phyloP scores from a whole-genome alignment of 2,329 filamentous ascomycete genomes.

The Penicillium decumbens region DNA sequence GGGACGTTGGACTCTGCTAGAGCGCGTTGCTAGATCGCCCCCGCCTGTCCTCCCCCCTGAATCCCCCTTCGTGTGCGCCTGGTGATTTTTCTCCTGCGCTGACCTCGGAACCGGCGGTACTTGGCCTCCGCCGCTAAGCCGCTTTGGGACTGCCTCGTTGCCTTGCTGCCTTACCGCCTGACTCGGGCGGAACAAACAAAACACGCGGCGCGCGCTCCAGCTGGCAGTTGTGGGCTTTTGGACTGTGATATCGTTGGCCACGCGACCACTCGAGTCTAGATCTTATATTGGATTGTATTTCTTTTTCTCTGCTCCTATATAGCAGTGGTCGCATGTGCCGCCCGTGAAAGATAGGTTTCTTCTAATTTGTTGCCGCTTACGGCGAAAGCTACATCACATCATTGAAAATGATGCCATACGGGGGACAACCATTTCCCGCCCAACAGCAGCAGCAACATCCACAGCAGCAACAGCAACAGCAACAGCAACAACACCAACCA shows the following conservation, averaged over 20 bases:
- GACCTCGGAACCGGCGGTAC: conserved; percentile 12
- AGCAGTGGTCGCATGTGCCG: conserved; percentile 15
- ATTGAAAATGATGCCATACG: conserved; percentile 36
- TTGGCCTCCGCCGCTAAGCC: conserved; percentile 24
- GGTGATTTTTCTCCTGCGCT: conserved; percentile 24
- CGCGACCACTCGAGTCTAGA: conserved; percentile 7
- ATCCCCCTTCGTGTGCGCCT: conserved; percentile 18
- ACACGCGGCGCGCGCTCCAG: conserved; percentile 25
- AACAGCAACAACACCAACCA: conserved; percentile 14
- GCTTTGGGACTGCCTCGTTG: conserved; percentile 10
- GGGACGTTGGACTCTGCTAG: conserved; percentile 1
- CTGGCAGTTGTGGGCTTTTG: conserved; percentile 6
- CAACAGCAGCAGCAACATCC: conserved; percentile 22
- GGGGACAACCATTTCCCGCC: conserved; percentile 29
- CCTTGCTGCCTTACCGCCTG: conserved; percentile 11
- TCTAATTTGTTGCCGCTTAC: conserved; percentile 16
- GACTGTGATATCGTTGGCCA: conserved; percentile 8
- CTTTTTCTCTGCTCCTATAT: not conserved
- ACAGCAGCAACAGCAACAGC: conserved; percentile 21
- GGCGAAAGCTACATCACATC: conserved; percentile 12
- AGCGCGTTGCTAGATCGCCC: conserved; percentile 1
- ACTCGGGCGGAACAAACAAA: conserved; percentile 24
- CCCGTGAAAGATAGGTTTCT: conserved; percentile 1
- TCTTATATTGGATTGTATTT: not conserved
- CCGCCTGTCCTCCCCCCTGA: conserved; percentile 17